Base-by-base conservation (phyloP, 2,329 filamentous ascomycete species). In the Diaporthe eres region DNA sequence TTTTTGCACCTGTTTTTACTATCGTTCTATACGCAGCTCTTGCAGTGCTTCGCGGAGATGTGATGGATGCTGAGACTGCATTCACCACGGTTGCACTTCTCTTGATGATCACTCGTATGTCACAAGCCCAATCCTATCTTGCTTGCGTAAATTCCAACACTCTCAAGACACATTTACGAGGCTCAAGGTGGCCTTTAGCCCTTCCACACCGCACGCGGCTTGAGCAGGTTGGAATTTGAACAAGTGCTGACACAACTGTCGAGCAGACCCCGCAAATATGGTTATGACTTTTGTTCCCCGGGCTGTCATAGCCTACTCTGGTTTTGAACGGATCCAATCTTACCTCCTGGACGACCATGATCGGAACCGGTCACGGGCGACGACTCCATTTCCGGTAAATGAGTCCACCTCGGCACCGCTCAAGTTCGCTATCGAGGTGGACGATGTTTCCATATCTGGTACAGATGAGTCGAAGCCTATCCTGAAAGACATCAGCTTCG, bases 21-120 rank as follows among this genome's bases (percentile, higher is more conserved):
- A 58, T 87, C 0, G 79, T 83, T 0, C 67, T 85, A 0, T 87
- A 81, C 67, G 83, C 82, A 2, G 25, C 83, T 7, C 19, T 85
- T 4, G 79, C 82, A 5, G 75, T 44, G 2, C 15, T 74, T 0
- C 73, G 75, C 0, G 81, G 81, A 4, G 72, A 47, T 0, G 15
- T 51, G 1, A 75, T 87, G 6, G 80, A 85, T 22, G 79, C 81
- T 0, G 81, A 83, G 67, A 86, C 84, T 0, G 85, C 85, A 0
- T 87, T 87, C 71, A 85, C 85, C 0, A 84, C 85, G 0, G 79
- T 83, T 17, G 85, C 85, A 0, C 79, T 85, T n/a, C 71, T 87
- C 10, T 76, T 78, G 8, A 81, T 87, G 77, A 80, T 86, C 0
- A 87, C 84, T 1, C 83, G 63, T 68, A 68, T 28, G 63, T 68